These are phyloP conservation scores for Brasilioporus rufonigricans DNA, from an alignment of 768 basidiomycete species.

Conservation along the genomic window DNA sequence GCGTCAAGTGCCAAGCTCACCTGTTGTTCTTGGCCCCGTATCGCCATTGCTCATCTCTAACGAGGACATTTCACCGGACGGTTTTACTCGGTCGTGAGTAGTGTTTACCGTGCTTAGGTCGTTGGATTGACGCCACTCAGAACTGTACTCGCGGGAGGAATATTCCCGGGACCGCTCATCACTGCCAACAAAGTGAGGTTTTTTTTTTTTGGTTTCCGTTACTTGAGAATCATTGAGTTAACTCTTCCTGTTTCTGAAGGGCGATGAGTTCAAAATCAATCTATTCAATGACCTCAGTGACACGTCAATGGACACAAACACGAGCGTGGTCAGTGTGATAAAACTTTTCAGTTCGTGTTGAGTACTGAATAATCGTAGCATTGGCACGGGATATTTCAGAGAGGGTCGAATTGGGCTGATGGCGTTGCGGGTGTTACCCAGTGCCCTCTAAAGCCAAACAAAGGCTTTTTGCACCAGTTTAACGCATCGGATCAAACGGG, in stretches of 20 bases:
- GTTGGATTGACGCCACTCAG: slow-evolving; percentile 18
- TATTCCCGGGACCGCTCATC: slow-evolving; percentile 46
- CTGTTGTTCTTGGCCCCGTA: slow-evolving; percentile 15
- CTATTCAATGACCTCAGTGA: slow-evolving; percentile 47
- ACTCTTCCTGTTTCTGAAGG: slow-evolving; percentile 20
- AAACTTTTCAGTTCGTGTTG: neutral
- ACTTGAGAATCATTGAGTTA: too few species aligned
- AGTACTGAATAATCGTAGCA: neutral
- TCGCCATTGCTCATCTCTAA: slow-evolving; percentile 38
- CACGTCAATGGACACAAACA: slow-evolving; percentile 40
- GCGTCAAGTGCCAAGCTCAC: neutral
- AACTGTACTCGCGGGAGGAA: slow-evolving; percentile 41
- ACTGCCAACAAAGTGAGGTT: slow-evolving; percentile 32
- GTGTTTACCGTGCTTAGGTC: neutral
- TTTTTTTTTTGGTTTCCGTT: neutral
- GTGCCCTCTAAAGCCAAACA: slow-evolving; percentile 27
- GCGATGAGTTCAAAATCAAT: slow-evolving; percentile 40
- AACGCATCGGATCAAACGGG: slow-evolving; percentile 22
- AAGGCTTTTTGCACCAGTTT: slow-evolving; percentile 24
- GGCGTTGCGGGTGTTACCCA: slow-evolving; percentile 7
- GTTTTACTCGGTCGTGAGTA: slow-evolving; percentile 40
- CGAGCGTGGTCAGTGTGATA: neutral
- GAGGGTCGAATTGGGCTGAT: slow-evolving; percentile 6
- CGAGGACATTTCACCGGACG: slow-evolving; percentile 44
- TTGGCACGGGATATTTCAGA: neutral